These are phyloP conservation scores for Bruguiera gymnorhiza DNA, from an alignment of 345 rosid species.

Conservation along the genomic window DNA sequence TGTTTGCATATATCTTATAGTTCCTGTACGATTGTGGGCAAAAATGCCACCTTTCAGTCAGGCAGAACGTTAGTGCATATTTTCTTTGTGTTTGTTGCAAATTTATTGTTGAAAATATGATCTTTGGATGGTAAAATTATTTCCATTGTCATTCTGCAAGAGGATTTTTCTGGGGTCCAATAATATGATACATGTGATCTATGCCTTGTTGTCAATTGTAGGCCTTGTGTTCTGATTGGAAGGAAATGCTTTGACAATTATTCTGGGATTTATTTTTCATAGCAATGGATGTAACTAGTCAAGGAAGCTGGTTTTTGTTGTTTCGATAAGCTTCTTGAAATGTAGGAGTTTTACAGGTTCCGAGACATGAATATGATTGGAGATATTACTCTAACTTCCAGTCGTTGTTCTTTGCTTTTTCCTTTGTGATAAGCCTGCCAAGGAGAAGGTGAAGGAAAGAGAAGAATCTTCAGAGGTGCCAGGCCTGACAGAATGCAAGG, in stretches of 20 bases:
- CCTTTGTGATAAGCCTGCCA: constrained; percentile 43
- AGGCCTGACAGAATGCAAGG: constrained; percentile 88
- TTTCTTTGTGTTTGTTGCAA: not conserved
- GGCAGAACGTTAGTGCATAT: not conserved
- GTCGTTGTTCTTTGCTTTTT: constrained; percentile 9
- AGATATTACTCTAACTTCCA: not conserved
- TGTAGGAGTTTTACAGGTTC: not conserved
- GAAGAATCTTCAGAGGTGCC: constrained; percentile 56
- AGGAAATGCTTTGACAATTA: not conserved
- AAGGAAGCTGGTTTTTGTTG: not conserved
- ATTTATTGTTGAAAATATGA: not conserved
- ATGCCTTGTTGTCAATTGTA: no score
- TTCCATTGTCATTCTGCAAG: not conserved
- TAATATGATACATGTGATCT: no score
- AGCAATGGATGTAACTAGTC: not conserved
- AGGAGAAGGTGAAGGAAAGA: constrained; percentile 56
- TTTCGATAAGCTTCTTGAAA: not conserved
- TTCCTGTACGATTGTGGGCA: not conserved
- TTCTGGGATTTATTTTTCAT: not conserved
- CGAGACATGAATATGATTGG: not conserved
- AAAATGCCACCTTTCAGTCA: not conserved
- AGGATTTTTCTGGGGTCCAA: not conserved
- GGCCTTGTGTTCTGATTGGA: no score
- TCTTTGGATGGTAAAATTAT: not conserved
- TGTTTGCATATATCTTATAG: not conserved